A percentile compares a stretch with the other conserved stretches of the same genome.
phyloP scores from a whole-genome alignment of 176 grass and related monocot species.

The Avena atlantica region DNA sequence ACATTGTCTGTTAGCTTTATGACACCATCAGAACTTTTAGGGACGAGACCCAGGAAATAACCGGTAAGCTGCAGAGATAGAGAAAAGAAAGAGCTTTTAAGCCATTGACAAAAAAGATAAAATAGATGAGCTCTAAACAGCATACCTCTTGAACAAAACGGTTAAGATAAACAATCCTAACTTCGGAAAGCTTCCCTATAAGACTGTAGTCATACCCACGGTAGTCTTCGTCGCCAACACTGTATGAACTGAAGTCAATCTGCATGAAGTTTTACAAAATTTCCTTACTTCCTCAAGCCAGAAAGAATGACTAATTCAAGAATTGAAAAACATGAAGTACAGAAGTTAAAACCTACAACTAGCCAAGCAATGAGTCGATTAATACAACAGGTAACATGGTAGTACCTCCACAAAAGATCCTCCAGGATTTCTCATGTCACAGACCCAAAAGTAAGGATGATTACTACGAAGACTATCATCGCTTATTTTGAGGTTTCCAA shows the following conservation, averaged over 20 bases:
- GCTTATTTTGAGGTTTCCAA: conserved; percentile 99
- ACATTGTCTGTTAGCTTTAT: conserved; percentile 89
- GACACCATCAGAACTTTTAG: conserved; percentile 70
- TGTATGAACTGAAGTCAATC: conserved; percentile 95
- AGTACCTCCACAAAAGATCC: conserved; percentile 98
- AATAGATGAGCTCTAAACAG: conserved; percentile 34
- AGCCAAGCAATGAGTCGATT: conserved; percentile 14
- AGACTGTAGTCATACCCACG: conserved; percentile 96
- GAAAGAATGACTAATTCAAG: conserved; percentile 28
- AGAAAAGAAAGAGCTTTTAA: conserved; percentile 8
- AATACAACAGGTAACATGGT: conserved; percentile 33
- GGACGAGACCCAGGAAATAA: conserved; percentile 96
- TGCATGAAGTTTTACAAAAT: conserved; percentile 51
- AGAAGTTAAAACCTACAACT: conserved; percentile 23
- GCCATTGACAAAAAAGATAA: conserved; percentile 33
- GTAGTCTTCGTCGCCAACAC: conserved; percentile 82
- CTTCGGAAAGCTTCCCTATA: conserved; percentile 87
- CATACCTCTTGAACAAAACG: conserved; percentile 98
- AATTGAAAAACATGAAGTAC: conserved; percentile 17
- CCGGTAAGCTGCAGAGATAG: conserved; percentile 62
- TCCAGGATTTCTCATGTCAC: conserved; percentile 96
- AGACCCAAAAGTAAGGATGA: conserved; percentile 96
- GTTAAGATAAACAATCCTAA: conserved; percentile 98
- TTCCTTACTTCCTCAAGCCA: conserved; percentile 22
- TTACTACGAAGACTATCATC: conserved; percentile 77